These are phyloP conservation scores for Phlebiopsis gigantea DNA, from an alignment of 768 basidiomycete genomes.

Conservation along the genomic window DNA sequence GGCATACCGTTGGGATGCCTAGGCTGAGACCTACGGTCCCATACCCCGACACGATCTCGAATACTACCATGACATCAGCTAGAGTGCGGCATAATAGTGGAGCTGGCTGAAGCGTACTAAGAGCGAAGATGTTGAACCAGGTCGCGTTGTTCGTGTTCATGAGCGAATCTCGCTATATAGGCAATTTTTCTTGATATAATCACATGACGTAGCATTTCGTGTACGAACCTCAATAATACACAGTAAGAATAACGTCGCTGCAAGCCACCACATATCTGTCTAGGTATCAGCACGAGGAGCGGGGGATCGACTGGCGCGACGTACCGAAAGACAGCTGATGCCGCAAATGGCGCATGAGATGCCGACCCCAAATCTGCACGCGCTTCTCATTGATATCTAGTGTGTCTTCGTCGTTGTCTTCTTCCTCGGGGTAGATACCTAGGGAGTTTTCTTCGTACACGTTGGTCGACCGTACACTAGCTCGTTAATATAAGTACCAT, in stretches of 20 bases:
- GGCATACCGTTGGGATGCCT: slow-evolving; percentile 65
- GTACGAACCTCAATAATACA: slow-evolving; percentile 85
- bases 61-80: slow-evolving; percentile 40
- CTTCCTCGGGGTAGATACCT: slow-evolving; percentile 60
- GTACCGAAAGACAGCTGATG: slow-evolving; percentile 88
- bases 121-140: slow-evolving; percentile 84
- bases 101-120: slow-evolving; percentile 42
- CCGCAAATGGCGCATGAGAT: slow-evolving; percentile 76
- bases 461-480: slow-evolving; percentile 87
- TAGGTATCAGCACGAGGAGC: not conserved
- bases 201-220: not conserved
- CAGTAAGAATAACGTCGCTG: slow-evolving; percentile 75
- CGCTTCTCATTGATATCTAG: slow-evolving; percentile 31
- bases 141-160: slow-evolving; percentile 46
- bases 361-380: slow-evolving; percentile 66
- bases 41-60: slow-evolving; percentile 88
- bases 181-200: not conserved
- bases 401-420: slow-evolving; percentile 20
- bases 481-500: not conserved
- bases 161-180: slow-evolving; percentile 31
- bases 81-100: not conserved
- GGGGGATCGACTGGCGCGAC: slow-evolving; percentile 13
- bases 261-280: slow-evolving; percentile 95
- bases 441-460: slow-evolving; percentile 93
- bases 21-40: slow-evolving; percentile 90